Base-by-base conservation (phyloP, 2,329 filamentous ascomycete genomes). In the Coniochaeta pulveracea region DNA sequence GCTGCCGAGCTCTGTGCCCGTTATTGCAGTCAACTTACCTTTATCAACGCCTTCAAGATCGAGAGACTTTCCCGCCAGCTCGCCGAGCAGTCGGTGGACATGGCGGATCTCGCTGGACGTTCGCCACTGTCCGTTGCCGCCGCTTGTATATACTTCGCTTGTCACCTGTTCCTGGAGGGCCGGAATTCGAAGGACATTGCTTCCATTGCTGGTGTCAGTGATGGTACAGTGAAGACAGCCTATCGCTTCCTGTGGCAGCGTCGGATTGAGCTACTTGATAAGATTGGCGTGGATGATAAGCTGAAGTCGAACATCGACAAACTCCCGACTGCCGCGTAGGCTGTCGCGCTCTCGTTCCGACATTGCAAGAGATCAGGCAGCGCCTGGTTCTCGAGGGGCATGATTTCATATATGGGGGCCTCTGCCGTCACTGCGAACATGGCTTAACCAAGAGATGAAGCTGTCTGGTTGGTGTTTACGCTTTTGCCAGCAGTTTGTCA, bases 101-200 rank as follows among this genome's bases (percentile, higher is more conserved):
- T 85, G 40, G 81, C 84, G 38, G 80, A 85, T 35, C 72, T 96
- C 39, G 88, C 89, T 22, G 91, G 91, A 43, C 85, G 91, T 38
- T 96, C 89, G 37, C 91, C 91, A 14, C 67, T 98, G 31, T 95
- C 89, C 2, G 85, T 93, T 40, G 89, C 93, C 6, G 89, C 88
- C 12, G 88, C 91, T 19, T 93, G 86, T 55, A 95, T 98, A 56
- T 98, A 91, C 66, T 91, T 96, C 76, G 83, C 89, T 4, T 86
- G 85, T 19, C 77, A 89, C 49, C 69, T 96, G 23, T 80, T 94
- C 62, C 83, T 80, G 36, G 74, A 91, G 44, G 66, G 76, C 14
- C 83, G 82, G 48, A 66, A 74, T 6, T 81, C 85, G n/a, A 88
- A 88, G 55, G 82, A 93, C 40, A 95, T 98, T 46, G 83, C 85